Base-by-base conservation (phyloP, 2,329 filamentous ascomycete genomes). In the Monosporascus sp. region DNA sequence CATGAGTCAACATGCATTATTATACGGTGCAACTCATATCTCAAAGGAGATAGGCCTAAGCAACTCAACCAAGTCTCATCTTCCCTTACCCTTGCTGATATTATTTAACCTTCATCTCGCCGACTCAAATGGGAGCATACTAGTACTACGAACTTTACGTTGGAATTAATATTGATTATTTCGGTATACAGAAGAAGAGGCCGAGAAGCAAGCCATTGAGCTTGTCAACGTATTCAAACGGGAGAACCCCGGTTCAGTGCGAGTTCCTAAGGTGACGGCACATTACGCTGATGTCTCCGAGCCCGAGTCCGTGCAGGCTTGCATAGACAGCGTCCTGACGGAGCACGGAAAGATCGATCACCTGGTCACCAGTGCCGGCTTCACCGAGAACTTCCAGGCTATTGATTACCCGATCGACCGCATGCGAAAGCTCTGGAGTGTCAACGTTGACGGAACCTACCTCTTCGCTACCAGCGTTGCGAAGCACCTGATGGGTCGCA, bases 341-440 rank as follows among this genome's bases (percentile, higher is more conserved):
- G 73, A 81, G 54, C 92, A 96, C 69, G 86, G 87, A 72, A 87
- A 88, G 71, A 90, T 97, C 62, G 91, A 96, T 74, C 87, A 90
- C 72, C 81, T 97, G 25, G 92, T 97, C 64, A 97, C 93, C 25
- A 95, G 90, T n/a, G 93, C 93, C 49, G 93, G 93, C 46, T 96
- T 97, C 75, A 94, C 90, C 15, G 93, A 97, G 77, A 97, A 97
- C 77, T 95, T 91, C 67, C 88, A 95, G 65, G 93, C 93, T 47
- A 88, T 92, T 65, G 85, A 86, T 61, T 97, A 97, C 74, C 92
- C 92, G 1, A 84, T 92, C 62, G 90, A 96, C 62, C 88, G 92
- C 60, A 87, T 97, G 72, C 85, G 92, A 72, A 95, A 96, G 77
- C 84, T 97, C 17, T 97, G 90, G 90, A 86, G 85, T 49, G 93